Percentiles rank a stretch among this genome's conserved stretches.
phyloP scores from a whole-genome alignment of 148 eudicot genomes.

The Simmondsia chinensis region DNA sequence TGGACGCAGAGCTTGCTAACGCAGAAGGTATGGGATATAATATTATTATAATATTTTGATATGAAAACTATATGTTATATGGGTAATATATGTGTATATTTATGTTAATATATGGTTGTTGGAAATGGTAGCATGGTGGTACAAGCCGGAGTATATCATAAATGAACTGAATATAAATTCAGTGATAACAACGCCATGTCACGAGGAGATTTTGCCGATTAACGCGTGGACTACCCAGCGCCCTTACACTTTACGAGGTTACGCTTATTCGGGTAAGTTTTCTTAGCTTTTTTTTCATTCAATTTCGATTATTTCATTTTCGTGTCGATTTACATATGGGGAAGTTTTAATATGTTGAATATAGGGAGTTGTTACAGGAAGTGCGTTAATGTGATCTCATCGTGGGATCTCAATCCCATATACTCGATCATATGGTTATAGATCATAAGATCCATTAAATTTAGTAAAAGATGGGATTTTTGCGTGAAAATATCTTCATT shows the following conservation, averaged over 20 bases:
- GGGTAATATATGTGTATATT: background rate
- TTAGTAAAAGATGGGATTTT: too few species aligned
- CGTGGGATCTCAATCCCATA: background rate
- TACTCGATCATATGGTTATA: background rate
- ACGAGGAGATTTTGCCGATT: constrained; percentile 70
- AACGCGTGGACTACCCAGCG: constrained; percentile 70
- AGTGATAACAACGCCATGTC: constrained; percentile 85
- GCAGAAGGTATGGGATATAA: constrained; percentile 90
- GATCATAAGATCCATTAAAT: too few species aligned
- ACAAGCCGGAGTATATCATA: constrained; percentile 82
- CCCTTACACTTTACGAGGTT: constrained; percentile 82
- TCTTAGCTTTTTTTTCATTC: background rate
- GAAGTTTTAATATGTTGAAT: too few species aligned
- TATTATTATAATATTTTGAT: background rate
- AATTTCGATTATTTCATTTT: background rate
- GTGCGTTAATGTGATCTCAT: background rate
- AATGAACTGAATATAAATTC: constrained; percentile 93
- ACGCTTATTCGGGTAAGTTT: constrained; percentile 76
- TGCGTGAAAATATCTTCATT: too few species aligned
- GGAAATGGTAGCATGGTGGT: constrained; percentile 80
- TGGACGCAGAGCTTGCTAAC: constrained; percentile 78
- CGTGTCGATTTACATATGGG: too few species aligned
- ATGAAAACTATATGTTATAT: too few species aligned
- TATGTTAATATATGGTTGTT: background rate
- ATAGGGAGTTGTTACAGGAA: too few species aligned